A percentile compares a stretch with the other conserved stretches of the same genome.
phyloP scores from a whole-genome alignment of 805 yeast species.

The Pichia exigua region DNA sequence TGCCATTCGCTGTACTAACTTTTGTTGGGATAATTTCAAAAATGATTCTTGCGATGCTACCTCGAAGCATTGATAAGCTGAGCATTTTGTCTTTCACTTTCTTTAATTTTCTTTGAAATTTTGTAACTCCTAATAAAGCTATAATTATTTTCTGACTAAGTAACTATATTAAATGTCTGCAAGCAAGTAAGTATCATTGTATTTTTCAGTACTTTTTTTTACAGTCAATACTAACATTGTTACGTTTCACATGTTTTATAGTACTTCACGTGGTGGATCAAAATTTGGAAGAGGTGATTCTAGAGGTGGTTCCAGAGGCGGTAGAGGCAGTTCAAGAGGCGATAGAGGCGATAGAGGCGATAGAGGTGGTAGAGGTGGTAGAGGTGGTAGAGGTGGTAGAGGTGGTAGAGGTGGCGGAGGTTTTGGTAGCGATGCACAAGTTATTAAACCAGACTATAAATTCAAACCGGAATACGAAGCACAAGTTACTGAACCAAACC shows the following conservation, averaged over 20 bases:
- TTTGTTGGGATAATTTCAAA: too few relatives aligned
- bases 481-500: constrained; percentile 10
- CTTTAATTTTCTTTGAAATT: too few relatives aligned
- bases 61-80: too few relatives aligned
- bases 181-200: neutral
- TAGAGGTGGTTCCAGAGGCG: neutral
- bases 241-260: neutral
- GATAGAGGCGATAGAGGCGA: constrained; percentile 12
- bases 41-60: too few relatives aligned
- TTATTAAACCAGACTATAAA: constrained; percentile 16
- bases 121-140: too few relatives aligned
- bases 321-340: constrained; percentile 3
- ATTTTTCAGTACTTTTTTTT: too few relatives aligned
- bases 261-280: neutral
- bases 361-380: constrained; percentile 16
- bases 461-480: constrained; percentile 15
- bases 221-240: neutral
- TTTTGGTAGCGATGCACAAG: constrained; percentile 11
- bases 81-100: too few relatives aligned
- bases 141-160: too few relatives aligned
- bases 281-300: constrained; percentile 1
- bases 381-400: constrained; percentile 10
- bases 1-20: too few relatives aligned
- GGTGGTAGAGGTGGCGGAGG: constrained; percentile 14
- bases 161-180: neutral